Conservation (phyloP, 1,139 yeast species). For the Cylindricascospora bacillispora region DNA sequence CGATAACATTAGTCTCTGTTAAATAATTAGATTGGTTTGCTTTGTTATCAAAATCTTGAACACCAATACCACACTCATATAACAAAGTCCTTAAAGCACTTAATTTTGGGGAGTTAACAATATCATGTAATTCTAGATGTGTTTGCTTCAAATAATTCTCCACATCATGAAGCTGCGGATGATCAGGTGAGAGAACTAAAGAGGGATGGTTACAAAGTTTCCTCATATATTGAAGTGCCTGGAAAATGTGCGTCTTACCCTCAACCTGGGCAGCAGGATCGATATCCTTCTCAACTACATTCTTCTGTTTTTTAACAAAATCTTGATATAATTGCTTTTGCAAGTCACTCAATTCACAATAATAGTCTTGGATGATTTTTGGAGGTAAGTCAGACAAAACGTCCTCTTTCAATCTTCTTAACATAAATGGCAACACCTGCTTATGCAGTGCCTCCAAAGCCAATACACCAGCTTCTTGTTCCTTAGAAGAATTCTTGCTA, state of each 20-base stretch:
- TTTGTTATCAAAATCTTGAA: constrained; percentile 35
- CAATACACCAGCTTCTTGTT: constrained; percentile 93
- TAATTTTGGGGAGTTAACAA: constrained; percentile 84
- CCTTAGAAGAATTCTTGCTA: constrained; percentile 81
- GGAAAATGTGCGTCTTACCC: constrained; percentile 87
- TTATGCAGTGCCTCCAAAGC: constrained; percentile 94
- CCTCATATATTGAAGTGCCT: constrained; percentile 94
- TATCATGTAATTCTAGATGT: constrained; percentile 51
- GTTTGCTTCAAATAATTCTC: constrained; percentile 44
- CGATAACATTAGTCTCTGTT: constrained; percentile 58
- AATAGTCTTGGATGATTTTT: constrained; percentile 94
- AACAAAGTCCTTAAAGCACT: constrained; percentile 70
- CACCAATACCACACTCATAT: constrained; percentile 91
- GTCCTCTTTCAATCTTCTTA: constrained; percentile 92
- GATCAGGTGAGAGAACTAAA: constrained; percentile 70
- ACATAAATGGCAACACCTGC: constrained; percentile 91
- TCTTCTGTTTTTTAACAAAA: constrained; percentile 80
- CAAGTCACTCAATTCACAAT: constrained; percentile 85
- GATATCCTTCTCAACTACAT: constrained; percentile 54
- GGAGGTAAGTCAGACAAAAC: constrained; percentile 95
- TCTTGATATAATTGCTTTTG: constrained; percentile 82
- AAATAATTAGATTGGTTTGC: constrained; percentile 29
- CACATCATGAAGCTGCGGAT: constrained; percentile 70
- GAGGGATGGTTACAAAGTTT: constrained; percentile 96
- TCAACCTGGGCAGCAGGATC: constrained; percentile 31